These are phyloP conservation scores for Amanita muscaria DNA, from an alignment of 768 basidiomycete genomes.

Conservation along the genomic window DNA sequence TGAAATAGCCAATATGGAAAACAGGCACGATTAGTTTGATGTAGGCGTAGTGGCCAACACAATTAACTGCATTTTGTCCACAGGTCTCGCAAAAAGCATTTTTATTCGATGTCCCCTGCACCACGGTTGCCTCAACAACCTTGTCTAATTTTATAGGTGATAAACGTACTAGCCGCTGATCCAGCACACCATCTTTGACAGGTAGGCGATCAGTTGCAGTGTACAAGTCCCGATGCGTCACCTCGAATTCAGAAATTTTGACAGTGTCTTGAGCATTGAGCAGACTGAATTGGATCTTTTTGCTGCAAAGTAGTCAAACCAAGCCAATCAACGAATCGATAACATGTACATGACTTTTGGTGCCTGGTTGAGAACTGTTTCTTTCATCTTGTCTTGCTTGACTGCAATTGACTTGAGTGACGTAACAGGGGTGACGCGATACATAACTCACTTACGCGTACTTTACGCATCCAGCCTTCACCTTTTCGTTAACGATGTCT, in stretches of 20 bases:
- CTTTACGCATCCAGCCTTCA: conserved; percentile 11
- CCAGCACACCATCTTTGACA: conserved; percentile 87
- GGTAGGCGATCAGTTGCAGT: conserved; percentile 75
- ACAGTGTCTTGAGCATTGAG: conserved; percentile 94
- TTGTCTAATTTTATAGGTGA: not conserved
- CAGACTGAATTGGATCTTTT: conserved; percentile 92
- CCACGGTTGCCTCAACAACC: not conserved
- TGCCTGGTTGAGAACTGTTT: conserved; percentile 66
- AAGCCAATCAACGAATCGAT: not conserved
- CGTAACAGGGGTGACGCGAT: not conserved
- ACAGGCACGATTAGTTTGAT: conserved; percentile 96
- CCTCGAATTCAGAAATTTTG: conserved; percentile 92
- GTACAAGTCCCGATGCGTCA: conserved; percentile 89
- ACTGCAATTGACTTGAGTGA: not conserved
- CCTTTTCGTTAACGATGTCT: conserved; percentile 55
- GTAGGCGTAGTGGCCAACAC: conserved; percentile 98
- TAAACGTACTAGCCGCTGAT: conserved; percentile 71
- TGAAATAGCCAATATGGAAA: conserved; percentile 98
- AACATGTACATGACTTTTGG: conserved; percentile 71
- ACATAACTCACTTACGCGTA: conserved; percentile 44
- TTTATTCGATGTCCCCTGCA: conserved; percentile 92
- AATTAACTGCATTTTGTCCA: conserved; percentile 83
- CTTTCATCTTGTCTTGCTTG: conserved; percentile 50
- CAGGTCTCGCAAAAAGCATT: conserved; percentile 90
- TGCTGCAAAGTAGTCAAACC: conserved; percentile 39